Evolutionary conservation across 2,329 filamentous ascomycete genomes (phyloP).

Genomic region (Orbilia oligospora): DNA sequence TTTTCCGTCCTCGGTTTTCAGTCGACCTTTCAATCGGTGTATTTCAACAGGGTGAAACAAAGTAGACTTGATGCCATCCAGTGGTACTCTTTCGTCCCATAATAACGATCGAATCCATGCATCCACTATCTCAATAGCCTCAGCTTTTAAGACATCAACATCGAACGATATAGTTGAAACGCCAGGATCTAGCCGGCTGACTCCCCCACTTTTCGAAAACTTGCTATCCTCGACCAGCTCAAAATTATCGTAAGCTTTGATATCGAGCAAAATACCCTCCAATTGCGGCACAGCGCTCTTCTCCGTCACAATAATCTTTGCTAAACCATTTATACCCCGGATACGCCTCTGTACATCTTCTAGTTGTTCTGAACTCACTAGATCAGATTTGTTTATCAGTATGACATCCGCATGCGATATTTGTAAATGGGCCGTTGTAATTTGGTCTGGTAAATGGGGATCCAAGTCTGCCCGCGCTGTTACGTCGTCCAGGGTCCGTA

Average conservation of each 20-base stretch:
- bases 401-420: conserved; percentile 97
- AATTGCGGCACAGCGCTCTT: conserved; percentile 84
- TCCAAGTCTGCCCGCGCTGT: conserved; percentile 68
- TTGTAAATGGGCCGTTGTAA: conserved; percentile 91
- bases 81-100: conserved; percentile 81
- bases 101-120: conserved; percentile 85
- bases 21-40: conserved; percentile 86
- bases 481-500: conserved; percentile 82
- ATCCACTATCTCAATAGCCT: conserved; percentile 78
- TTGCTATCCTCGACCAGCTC: conserved; percentile 68
- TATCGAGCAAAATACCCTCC: conserved; percentile 87
- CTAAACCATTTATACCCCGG: conserved; percentile 87
- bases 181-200: conserved; percentile 89
- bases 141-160: conserved; percentile 73
- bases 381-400: conserved; percentile 92
- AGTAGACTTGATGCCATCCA: conserved; percentile 65
- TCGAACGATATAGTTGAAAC: conserved; percentile 86
- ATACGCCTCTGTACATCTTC: conserved; percentile 79
- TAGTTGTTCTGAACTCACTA: conserved; percentile 80
- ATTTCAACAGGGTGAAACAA: conserved; percentile 74
- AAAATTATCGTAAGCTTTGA: conserved; percentile 92
- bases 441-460: conserved; percentile 70
- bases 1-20: conserved; percentile 76
- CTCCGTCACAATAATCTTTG: conserved; percentile 84
- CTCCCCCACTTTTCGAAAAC: conserved; percentile 76